Evolutionary conservation across 2,329 filamentous ascomycete genomes (phyloP).

Genomic region (Penicillium sp.): DNA sequence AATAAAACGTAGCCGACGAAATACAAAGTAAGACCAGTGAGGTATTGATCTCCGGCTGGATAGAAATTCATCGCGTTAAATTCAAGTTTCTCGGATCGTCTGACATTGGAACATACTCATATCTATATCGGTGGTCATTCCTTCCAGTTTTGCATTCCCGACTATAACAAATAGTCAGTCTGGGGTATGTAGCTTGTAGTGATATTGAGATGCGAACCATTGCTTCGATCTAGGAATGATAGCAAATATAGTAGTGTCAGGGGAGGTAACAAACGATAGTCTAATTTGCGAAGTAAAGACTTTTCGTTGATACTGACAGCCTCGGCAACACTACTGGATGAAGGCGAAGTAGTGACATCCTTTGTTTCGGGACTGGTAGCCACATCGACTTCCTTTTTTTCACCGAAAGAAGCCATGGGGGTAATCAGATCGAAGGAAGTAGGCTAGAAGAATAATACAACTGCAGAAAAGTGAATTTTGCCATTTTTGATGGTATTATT

Average conservation of each 20-base stretch:
- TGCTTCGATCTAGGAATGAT: constrained; percentile 46
- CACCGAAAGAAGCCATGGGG: constrained; percentile 5
- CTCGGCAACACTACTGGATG: constrained; percentile 20
- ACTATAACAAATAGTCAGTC: constrained; percentile 24
- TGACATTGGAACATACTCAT: constrained; percentile 33
- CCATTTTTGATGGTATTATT: neutral
- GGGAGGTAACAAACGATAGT: constrained; percentile 44
- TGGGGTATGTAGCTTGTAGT: too few species aligned
- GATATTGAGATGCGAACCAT: constrained; percentile 27
- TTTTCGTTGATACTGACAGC: constrained; percentile 37
- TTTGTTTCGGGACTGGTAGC: neutral
- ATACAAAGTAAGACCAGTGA: constrained; percentile 41
- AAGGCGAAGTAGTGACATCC: constrained; percentile 3
- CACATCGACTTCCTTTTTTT: constrained; percentile 9
- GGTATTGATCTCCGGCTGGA: constrained; percentile 39
- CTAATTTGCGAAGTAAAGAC: constrained; percentile 45
- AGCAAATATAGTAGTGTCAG: constrained; percentile 47
- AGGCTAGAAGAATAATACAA: too few species aligned
- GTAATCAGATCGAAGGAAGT: neutral
- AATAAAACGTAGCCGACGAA: constrained; percentile 42
- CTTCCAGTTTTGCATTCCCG: constrained; percentile 41
- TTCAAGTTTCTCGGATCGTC: neutral
- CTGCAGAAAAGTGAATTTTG: neutral
- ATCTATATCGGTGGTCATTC: constrained; percentile 37
- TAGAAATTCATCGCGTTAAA: neutral